Evolutionary conservation across 176 grass and related monocot genomes (phyloP).

Genomic region (Eleusine coracana): DNA sequence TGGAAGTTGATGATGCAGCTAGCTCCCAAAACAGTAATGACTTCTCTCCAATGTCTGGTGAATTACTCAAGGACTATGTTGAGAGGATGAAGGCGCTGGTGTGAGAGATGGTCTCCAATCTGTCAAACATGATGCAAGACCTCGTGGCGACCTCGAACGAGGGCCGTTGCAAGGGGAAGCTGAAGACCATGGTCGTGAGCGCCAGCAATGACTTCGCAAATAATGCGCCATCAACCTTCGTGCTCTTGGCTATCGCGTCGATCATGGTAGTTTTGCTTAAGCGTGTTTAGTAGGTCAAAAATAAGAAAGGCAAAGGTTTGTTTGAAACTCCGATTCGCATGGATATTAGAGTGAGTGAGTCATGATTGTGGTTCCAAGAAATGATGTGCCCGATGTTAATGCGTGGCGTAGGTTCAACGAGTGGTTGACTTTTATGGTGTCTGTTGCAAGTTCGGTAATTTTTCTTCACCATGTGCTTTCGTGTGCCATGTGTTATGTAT

Average conservation of each 20-base stretch:
- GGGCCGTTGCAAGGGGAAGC: conserved; percentile 45
- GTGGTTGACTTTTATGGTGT: too few species aligned
- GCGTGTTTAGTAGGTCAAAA: conserved; percentile 41
- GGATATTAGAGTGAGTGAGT: too few species aligned
- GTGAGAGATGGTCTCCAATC: conserved; percentile 54
- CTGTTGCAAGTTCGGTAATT: too few species aligned
- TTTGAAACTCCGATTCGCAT: background rate
- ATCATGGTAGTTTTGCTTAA: conserved; percentile 69
- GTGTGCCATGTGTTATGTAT: too few species aligned
- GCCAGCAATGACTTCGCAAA: conserved; percentile 37
- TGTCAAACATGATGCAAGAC: conserved; percentile 67
- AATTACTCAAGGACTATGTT: conserved; percentile 43
- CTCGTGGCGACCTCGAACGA: conserved; percentile 35
- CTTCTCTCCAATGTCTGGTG: background rate
- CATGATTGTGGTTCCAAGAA: too few species aligned
- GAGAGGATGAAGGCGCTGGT: conserved; percentile 52
- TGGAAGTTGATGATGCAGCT: conserved; percentile 26
- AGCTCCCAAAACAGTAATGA: conserved; percentile 19
- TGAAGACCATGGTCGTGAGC: conserved; percentile 41
- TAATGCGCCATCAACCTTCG: conserved; percentile 39
- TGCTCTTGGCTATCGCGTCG: conserved; percentile 54
- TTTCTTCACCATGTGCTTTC: too few species aligned
- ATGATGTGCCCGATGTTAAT: too few species aligned
- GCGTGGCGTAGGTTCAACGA: too few species aligned
- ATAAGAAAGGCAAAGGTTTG: background rate